These are phyloP conservation scores for Margaritispora aquatica DNA, from an alignment of 495 filamentous ascomycete genomes.

Conservation along the genomic window DNA sequence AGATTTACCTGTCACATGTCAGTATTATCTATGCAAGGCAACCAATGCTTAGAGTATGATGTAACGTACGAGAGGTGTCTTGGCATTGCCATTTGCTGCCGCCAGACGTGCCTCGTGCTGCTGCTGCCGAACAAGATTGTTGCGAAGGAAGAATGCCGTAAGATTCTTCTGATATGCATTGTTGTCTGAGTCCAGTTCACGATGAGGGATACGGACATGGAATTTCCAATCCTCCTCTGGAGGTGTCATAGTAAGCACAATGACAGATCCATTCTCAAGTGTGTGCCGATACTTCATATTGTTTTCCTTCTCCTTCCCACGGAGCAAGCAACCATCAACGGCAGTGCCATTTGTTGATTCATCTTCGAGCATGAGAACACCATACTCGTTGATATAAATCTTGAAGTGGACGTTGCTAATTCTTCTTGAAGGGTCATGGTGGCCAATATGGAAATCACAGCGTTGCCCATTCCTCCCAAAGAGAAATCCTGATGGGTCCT, in stretches of 20 bases:
- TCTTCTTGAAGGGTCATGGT: slow-evolving; percentile 47
- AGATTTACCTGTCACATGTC: slow-evolving; percentile 17
- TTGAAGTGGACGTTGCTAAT: slow-evolving; percentile 90
- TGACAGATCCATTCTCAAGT: slow-evolving; percentile 21
- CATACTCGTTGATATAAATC: slow-evolving; percentile 75
- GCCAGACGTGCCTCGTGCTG: slow-evolving; percentile 5
- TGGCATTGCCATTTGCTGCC: not conserved
- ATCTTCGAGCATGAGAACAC: slow-evolving; percentile 85
- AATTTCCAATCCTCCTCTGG: slow-evolving; percentile 56
- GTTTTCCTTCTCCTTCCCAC: slow-evolving; percentile 26
- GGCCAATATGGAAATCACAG: slow-evolving; percentile 67
- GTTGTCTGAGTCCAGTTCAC: slow-evolving; percentile 13
- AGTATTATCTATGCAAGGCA: not conserved
- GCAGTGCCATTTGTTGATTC: slow-evolving; percentile 87
- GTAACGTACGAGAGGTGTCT: slow-evolving; percentile 13
- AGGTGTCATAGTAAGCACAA: slow-evolving; percentile 23
- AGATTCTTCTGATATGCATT: slow-evolving; percentile 19
- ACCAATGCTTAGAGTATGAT: too few species aligned
- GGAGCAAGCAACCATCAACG: slow-evolving; percentile 45
- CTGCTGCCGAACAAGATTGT: slow-evolving; percentile 5
- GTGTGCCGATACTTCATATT: slow-evolving; percentile 22
- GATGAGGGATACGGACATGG: slow-evolving; percentile 70
- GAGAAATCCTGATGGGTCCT: slow-evolving; percentile 63
- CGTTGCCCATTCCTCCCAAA: slow-evolving; percentile 71
- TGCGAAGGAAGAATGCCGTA: slow-evolving; percentile 16